phyloP scores from a whole-genome alignment of 2,329 filamentous ascomycete species.

The Aspergillus alliaceus region DNA sequence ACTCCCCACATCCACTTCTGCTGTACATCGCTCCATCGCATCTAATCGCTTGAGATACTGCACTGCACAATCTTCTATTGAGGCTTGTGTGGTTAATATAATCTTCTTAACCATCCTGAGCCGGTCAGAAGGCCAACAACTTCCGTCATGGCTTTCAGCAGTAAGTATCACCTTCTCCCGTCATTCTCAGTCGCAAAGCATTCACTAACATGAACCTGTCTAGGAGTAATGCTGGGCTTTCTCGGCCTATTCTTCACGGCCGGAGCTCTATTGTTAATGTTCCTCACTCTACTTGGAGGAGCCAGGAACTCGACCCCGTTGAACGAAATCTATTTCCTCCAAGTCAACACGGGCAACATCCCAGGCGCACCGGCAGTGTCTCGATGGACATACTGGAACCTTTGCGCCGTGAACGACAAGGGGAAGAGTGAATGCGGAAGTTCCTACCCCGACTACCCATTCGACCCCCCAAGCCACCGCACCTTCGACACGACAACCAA shows the following conservation, averaged over 20 bases:
- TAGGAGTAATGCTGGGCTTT: slow-evolving; percentile 58
- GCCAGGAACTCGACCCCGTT: slow-evolving; percentile 58
- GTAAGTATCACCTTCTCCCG: slow-evolving; percentile 24
- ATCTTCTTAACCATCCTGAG: neutral
- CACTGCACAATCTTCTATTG: no score
- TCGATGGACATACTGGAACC: slow-evolving; percentile 89
- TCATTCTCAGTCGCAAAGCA: neutral
- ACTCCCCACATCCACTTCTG: neutral
- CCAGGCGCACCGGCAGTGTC: slow-evolving; percentile 65
- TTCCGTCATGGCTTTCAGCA: slow-evolving; percentile 28
- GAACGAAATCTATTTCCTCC: slow-evolving; percentile 80
- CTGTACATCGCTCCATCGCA: no score
- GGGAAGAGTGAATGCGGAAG: slow-evolving; percentile 64
- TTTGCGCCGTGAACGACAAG: slow-evolving; percentile 64
- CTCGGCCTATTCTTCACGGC: slow-evolving; percentile 62
- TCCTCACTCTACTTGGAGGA: slow-evolving; percentile 66
- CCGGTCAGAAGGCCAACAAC: neutral
- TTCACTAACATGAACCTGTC: slow-evolving; percentile 9
- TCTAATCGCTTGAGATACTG: no score
- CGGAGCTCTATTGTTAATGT: slow-evolving; percentile 62
- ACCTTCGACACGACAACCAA: slow-evolving; percentile 61
- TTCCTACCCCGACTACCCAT: slow-evolving; percentile 65
- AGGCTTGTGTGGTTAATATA: neutral
- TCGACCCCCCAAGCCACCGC: slow-evolving; percentile 54
- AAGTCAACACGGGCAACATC: slow-evolving; percentile 73